phyloP scores from a whole-genome alignment of 2,329 filamentous ascomycete species.

The Fusarium annulatum region DNA sequence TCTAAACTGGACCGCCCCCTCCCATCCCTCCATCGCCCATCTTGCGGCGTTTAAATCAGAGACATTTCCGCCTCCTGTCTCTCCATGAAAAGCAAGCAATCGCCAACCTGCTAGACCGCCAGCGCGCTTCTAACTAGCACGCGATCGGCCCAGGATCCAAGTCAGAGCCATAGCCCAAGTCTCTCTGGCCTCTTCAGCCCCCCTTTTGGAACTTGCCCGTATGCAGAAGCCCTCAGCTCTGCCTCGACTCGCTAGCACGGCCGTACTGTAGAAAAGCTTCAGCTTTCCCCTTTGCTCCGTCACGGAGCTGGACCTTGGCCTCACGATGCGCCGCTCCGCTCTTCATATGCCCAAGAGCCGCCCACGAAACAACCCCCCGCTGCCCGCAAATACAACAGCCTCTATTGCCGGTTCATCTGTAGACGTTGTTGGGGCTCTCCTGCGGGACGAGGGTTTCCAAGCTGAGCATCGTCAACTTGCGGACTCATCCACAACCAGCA shows the following conservation, averaged over 20 bases:
- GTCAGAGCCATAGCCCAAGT: background rate
- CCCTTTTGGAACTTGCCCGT: slow-evolving; percentile 29
- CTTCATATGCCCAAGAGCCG: slow-evolving; percentile 29
- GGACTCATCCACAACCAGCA: slow-evolving; percentile 9
- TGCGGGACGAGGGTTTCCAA: slow-evolving; percentile 38
- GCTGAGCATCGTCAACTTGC: slow-evolving; percentile 19
- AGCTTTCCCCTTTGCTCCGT: slow-evolving; percentile 12
- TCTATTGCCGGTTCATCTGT: slow-evolving; percentile 14
- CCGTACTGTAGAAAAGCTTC: slow-evolving; percentile 36
- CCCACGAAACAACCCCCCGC: slow-evolving; percentile 26
- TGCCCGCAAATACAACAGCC: background rate
- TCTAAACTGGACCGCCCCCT: slow-evolving; percentile 9
- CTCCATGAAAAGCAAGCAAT: slow-evolving; percentile 39
- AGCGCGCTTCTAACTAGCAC: slow-evolving; percentile 24
- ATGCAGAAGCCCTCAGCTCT: slow-evolving; percentile 39
- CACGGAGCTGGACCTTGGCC: slow-evolving; percentile 9
- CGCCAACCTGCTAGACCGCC: slow-evolving; percentile 30
- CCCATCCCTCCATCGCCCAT: slow-evolving; percentile 14
- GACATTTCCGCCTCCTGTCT: slow-evolving; percentile 39
- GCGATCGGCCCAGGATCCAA: slow-evolving; percentile 28
- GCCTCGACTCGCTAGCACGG: slow-evolving; percentile 11
- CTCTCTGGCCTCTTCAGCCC: slow-evolving; percentile 16
- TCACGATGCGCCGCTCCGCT: slow-evolving; percentile 43
- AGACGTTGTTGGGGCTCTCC: slow-evolving; percentile 19
- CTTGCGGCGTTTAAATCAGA: slow-evolving; percentile 29